These are phyloP conservation scores for Thielaviopsis musarum DNA, from an alignment of 2,329 filamentous ascomycete genomes.

Conservation along the genomic window DNA sequence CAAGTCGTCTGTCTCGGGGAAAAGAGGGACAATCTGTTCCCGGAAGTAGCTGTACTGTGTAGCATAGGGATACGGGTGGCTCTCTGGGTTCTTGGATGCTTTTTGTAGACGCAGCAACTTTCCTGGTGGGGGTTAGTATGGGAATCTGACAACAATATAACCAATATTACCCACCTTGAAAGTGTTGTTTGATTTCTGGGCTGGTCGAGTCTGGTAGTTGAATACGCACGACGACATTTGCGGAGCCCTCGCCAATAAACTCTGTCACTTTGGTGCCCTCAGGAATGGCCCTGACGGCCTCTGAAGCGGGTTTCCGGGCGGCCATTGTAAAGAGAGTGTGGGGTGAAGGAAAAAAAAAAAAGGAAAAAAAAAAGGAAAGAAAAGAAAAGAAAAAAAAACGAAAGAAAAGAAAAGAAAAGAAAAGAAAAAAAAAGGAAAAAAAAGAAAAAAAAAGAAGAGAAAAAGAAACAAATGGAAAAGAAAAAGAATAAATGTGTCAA, in stretches of 20 bases:
- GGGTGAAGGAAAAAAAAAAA: neutral
- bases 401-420: neutral
- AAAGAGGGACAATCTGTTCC: slow-evolving; percentile 11
- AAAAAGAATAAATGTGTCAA: too few relatives aligned
- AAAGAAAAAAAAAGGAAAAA: neutral
- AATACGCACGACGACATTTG: slow-evolving; percentile 58
- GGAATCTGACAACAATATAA: too few relatives aligned
- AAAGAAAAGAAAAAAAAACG: neutral
- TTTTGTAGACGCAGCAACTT: slow-evolving; percentile 14
- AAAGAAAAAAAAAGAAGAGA: neutral
- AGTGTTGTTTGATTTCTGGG: slow-evolving; percentile 16
- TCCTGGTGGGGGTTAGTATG: slow-evolving; percentile 4
- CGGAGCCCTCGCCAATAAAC: slow-evolving; percentile 51
- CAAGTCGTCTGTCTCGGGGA: slow-evolving; percentile 19
- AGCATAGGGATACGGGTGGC: slow-evolving; percentile 12
- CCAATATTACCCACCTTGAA: slow-evolving; percentile 20
- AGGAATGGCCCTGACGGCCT: slow-evolving; percentile 2
- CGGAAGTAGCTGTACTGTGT: slow-evolving; percentile 12
- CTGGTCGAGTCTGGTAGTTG: slow-evolving; percentile 22
- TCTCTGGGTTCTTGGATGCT: slow-evolving; percentile 10
- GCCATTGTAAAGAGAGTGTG: neutral
- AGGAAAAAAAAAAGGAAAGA: neutral
- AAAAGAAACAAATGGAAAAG: neutral
- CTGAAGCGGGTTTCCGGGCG: neutral
- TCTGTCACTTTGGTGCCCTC: slow-evolving; percentile 12